Conservation (phyloP, 306 rosid genomes). For the Vachellia pachyceras region DNA sequence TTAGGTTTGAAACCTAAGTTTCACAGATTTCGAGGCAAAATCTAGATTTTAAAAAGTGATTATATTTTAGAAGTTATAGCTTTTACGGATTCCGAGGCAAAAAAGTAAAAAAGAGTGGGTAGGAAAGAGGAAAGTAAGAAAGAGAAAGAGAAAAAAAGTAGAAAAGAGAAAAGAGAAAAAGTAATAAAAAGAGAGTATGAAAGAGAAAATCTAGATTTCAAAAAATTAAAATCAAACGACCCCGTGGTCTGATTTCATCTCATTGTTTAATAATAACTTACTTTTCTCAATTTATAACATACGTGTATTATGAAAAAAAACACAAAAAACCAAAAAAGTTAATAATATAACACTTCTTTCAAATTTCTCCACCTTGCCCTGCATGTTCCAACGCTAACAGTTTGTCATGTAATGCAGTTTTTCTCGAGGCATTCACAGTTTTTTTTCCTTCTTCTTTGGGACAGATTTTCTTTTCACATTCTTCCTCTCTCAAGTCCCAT, state of each 20-base stretch:
- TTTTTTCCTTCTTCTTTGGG: neutral
- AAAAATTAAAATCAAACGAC: too few relatives aligned
- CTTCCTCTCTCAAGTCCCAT: neutral
- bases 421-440: slow-evolving; percentile 38
- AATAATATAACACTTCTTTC: neutral
- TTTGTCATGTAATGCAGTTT: slow-evolving; percentile 68
- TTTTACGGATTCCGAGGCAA: too few relatives aligned
- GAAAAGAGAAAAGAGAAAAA: too few relatives aligned
- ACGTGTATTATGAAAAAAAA: neutral
- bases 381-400: slow-evolving; percentile 50
- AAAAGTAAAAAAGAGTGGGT: too few relatives aligned
- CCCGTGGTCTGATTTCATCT: neutral
- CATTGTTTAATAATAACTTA: slow-evolving; percentile 17
- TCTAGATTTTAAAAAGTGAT: too few relatives aligned
- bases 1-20: too few relatives aligned
- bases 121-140: too few relatives aligned
- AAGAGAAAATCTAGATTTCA: too few relatives aligned
- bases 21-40: too few relatives aligned
- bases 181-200: too few relatives aligned
- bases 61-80: too few relatives aligned
- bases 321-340: neutral
- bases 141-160: too few relatives aligned
- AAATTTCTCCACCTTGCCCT: slow-evolving; percentile 23
- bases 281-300: neutral
- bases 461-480: neutral